phyloP scores from a whole-genome alignment of 202 grass and related monocot species.

The Cymbopogon flexuosus region DNA sequence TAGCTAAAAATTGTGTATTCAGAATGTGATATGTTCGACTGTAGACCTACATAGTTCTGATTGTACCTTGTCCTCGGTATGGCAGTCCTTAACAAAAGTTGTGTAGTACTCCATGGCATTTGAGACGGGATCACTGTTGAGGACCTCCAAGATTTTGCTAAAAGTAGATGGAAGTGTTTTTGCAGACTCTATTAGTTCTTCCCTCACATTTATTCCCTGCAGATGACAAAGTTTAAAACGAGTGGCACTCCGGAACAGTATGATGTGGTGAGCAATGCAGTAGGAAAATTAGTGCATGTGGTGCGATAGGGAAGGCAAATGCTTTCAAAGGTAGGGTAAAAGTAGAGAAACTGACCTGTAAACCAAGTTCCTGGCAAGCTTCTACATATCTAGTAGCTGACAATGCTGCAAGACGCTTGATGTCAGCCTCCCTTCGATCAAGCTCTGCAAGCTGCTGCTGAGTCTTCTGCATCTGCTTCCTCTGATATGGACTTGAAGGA shows the following conservation, averaged over 20 bases:
- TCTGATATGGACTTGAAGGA: constrained; percentile 75
- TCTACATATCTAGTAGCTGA: constrained; percentile 76
- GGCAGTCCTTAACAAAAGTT: constrained; percentile 75
- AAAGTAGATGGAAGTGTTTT: constrained; percentile 79
- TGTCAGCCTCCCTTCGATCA: constrained; percentile 79
- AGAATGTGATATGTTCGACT: background rate
- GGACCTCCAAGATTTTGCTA: constrained; percentile 66
- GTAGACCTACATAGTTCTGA: background rate
- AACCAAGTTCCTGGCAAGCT: constrained; percentile 85
- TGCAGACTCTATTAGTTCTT: constrained; percentile 78
- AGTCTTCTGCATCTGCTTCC: constrained; percentile 88
- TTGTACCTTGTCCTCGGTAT: constrained; percentile 83
- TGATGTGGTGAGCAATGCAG: background rate
- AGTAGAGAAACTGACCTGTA: constrained; percentile 48
- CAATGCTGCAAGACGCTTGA: constrained; percentile 73
- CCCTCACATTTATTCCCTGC: constrained; percentile 67
- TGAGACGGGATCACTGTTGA: constrained; percentile 64
- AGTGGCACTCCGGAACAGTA: background rate
- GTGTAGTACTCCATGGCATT: constrained; percentile 72
- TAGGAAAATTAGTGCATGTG: background rate
- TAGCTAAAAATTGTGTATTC: background rate
- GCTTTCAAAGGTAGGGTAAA: background rate
- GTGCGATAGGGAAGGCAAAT: constrained; percentile 4
- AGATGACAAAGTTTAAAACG: constrained; percentile 14
- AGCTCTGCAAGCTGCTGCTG: constrained; percentile 89